Evolutionary conservation across 257 asterid genomes (phyloP).

Genomic region (Solanum tacnaense): DNA sequence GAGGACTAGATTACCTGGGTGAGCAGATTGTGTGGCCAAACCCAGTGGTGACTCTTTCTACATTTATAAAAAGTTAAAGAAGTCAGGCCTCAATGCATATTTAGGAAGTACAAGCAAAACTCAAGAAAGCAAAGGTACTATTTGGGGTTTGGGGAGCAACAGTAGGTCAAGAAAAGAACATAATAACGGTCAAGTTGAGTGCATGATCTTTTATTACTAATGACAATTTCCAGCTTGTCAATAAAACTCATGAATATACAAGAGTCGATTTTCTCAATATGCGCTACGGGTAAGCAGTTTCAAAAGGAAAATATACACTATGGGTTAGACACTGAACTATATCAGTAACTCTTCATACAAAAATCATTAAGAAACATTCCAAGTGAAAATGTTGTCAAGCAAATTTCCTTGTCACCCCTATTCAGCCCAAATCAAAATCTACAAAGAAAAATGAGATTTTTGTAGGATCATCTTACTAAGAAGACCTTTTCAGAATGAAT

Average conservation of each 20-base stretch:
- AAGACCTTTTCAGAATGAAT: background rate
- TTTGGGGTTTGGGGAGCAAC: background rate
- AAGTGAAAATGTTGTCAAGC: background rate
- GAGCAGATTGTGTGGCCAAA: slow-evolving; percentile 69
- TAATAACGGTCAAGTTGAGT: background rate
- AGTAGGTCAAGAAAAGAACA: background rate
- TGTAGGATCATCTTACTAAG: background rate
- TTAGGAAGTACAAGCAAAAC: background rate
- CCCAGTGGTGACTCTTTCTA: slow-evolving; percentile 77
- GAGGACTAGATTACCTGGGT: slow-evolving; percentile 48
- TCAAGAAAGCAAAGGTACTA: background rate
- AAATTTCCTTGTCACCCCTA: background rate
- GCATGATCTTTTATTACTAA: background rate
- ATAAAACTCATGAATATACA: background rate
- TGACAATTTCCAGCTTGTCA: background rate
- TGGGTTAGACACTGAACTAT: background rate
- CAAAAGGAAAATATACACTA: background rate
- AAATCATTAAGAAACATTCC: background rate
- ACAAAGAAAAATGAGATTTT: background rate
- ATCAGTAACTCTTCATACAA: background rate
- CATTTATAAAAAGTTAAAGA: slow-evolving; percentile 2
- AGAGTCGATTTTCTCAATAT: background rate
- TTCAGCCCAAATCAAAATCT: background rate
- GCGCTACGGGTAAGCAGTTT: background rate
- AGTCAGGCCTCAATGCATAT: background rate